phyloP scores from a whole-genome alignment of 192 early-diverging fungal genomes.

The Geranomyces variabilis region DNA sequence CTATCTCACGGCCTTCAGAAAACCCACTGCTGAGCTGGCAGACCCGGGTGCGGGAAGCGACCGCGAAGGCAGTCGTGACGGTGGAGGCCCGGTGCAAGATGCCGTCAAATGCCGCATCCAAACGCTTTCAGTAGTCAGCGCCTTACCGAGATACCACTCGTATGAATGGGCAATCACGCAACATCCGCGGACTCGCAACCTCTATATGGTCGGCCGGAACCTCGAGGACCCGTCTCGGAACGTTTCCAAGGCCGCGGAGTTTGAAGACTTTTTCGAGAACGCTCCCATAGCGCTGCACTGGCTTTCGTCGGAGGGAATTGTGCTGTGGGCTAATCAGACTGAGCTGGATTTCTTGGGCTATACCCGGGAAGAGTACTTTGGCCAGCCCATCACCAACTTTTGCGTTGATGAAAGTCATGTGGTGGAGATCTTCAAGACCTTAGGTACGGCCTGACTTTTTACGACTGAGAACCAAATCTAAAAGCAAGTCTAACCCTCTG shows the following conservation, averaged over 20 bases:
- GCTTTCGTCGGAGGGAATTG: slow-evolving; percentile 17
- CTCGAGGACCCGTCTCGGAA: slow-evolving; percentile 3
- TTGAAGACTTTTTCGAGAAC: slow-evolving; percentile 28
- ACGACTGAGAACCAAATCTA: too few relatives aligned
- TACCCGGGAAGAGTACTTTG: slow-evolving; percentile 24
- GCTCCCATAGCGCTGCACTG: slow-evolving; percentile 27
- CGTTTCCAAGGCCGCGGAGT: slow-evolving; percentile 16
- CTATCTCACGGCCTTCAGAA: slow-evolving; percentile 10
- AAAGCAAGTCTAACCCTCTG: too few relatives aligned
- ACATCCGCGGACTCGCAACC: slow-evolving; percentile 9
- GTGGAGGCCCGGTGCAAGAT: not conserved
- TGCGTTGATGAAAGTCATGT: slow-evolving; percentile 14
- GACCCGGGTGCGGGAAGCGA: not conserved
- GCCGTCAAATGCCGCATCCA: slow-evolving; percentile 12
- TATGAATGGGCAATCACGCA: slow-evolving; percentile 23
- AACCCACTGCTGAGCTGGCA: not conserved
- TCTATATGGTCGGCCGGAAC: slow-evolving; percentile 10
- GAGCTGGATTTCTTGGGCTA: slow-evolving; percentile 25
- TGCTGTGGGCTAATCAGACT: slow-evolving; percentile 25
- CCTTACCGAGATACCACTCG: slow-evolving; percentile 1
- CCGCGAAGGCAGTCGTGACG: not conserved
- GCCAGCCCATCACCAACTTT: slow-evolving; percentile 19
- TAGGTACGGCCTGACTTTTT: too few relatives aligned
- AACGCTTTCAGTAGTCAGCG: not conserved
- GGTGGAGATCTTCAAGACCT: slow-evolving; percentile 20